Base-by-base conservation (phyloP, 1,139 yeast species). In the Candida glucosophila region DNA sequence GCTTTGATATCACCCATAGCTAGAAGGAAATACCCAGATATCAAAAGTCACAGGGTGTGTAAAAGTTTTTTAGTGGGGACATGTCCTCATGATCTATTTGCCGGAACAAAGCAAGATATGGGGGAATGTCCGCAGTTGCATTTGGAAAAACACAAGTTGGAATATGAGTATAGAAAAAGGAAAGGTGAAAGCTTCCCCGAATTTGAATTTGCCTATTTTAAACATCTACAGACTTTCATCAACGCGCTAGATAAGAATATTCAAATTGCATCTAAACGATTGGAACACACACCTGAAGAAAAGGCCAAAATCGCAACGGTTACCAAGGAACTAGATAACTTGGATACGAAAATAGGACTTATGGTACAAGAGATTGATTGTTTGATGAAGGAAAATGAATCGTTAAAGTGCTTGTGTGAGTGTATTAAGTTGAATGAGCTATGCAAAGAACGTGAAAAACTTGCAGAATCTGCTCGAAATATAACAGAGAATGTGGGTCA, bases 71-170 rank as follows among this genome's bases (percentile, higher is more conserved):
- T 90, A 10, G 85, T 85, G 5, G 95, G 93, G 2, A 70, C 73
- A 10, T 88, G 97, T 42, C 92, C 95, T 0, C 82, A 81, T 48
- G 95, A 86, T 40, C 49, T 88, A 30, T 80, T 88, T 44, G 68
- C 69, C 10, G 85, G 85, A 5, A 82, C 96, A 10, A 86, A 85
- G 49, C 83, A 81, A 44, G 86, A 81, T 45, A 49, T 82, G 32
- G 95, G 96, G 1, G 67, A 67, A 30, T 88, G 97, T 47, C 85
- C 88, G 2, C 72, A 67, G 39, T 55, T 78, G 14, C 97, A 88
- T 48, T 51, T 76, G 19, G 90, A 83, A 39, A 80, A 80, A 39
- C 76, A 78, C 44, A 80, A 76, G 47, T 49, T 82, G 20, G 78
- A 83, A 39, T 88, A 81, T 42, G 80, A 72, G 30, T 60, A 65